Evolutionary conservation across 805 yeast genomes (phyloP), one percentile per base, ranked within the genome.

Genomic region (Peterozyma toletana): DNA sequence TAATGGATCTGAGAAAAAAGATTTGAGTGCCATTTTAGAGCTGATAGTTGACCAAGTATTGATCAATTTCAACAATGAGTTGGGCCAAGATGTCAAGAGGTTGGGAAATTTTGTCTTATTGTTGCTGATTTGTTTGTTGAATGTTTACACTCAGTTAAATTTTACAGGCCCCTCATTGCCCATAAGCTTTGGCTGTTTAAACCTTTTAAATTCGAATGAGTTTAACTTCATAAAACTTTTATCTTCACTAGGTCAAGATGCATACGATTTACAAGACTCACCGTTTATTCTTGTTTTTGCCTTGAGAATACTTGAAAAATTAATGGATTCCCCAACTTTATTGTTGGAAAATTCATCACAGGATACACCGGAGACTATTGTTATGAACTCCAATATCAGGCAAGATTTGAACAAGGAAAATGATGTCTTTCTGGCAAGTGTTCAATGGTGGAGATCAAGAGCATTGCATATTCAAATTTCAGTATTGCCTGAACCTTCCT

Each of bases 151-250:
- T 13, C 95, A 87, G 58, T 62, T 74, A 41, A 90, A 90, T 59
- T 86, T 73, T 60, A 86, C 96, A 0, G 97, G 97, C 9, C 96
- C 96, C 5, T 71, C 74, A 21, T 54, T 78, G 2, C 70, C 71
- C 4, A 51, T 66, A 17, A 61, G 59, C 3, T 62, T 18, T 13
- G 41, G 38, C 9, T 6, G 7, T 14, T 37, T 17, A 36, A 37
- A 9, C 11, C 40, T 17, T 35, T 38, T 18, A 41, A 31, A 38
- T 40, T 45, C 36, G 4, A 36, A 31, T 36, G 30, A 42, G 7
- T 16, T 33, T 4, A 31, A 41, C 3, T 62, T 74, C 33, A 53
- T 76, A 11, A 59, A 56, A 30, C 56, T 69, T 1, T 64, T 85
- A 37, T 57, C 68, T 10, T 59, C 78, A 2, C 80, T 78, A 51